Evolutionary conservation across 495 filamentous ascomycete genomes (phyloP), one percentile per base, ranked within the genome.

Genomic region (Xylona heveae): DNA sequence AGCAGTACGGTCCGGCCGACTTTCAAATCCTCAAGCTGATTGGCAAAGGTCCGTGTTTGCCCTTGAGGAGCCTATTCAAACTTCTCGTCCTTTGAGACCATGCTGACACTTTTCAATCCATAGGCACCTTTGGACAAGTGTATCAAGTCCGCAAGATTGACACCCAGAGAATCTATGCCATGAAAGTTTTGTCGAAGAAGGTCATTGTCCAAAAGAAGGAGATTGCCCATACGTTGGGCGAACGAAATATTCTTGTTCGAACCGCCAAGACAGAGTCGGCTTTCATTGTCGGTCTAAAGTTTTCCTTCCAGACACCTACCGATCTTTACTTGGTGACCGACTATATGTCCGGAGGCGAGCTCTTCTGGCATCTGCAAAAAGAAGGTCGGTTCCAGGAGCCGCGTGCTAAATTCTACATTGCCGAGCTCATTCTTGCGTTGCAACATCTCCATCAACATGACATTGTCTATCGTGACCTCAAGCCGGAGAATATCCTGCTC

Each of bases 141-240:
- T 99, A 94, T 43, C 88, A 95, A 44, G 88, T 95, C n/a, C 78
- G 81, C 41, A 95, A 97, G 63, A 88, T 79, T 60, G 88, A 97
- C 47, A 94, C 88, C 1, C 67, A 72, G 41, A 71, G 90, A 13
- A 92, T 97, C 35, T 97, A 95, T 42, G 88, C 88, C 24, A 97
- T 97, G 88, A 97, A 97, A 50, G 84, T 95, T 2, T 58, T 97
- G 14, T 93, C 85, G 7, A 97, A 97, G 64, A 97, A 95, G 60
- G 88, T 97, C 31, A 95, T 97, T 35, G 88, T 97, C 10, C 88
- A 97, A 54, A 97, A 97, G 66, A 97, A 97, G 54, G 88, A 97
- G 53, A 80, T 97, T 26, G 80, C 83, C 12, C 88, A 97, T 52
- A 97, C 88, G 2, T 66, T 97, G 10, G 88, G 88, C 35, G 90